phyloP scores from a whole-genome alignment of 331 rosid genomes.

The Pyracantha coccinea region DNA sequence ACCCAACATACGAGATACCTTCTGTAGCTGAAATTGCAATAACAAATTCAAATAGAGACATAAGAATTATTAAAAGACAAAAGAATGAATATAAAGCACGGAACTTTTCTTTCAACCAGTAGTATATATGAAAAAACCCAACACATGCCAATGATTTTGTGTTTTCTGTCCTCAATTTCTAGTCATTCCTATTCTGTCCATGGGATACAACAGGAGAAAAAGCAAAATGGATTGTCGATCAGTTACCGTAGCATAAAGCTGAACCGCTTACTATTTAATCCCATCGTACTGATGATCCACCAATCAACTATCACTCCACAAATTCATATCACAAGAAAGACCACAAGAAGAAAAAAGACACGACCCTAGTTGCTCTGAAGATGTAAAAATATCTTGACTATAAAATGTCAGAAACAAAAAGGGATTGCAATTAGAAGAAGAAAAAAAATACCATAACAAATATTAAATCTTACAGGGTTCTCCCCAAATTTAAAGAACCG shows the following conservation, averaged over 20 bases:
- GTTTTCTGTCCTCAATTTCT: neutral
- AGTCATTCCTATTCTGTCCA: neutral
- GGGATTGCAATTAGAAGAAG: neutral
- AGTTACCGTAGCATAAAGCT: neutral
- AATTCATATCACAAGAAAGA: neutral
- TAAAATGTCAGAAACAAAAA: neutral
- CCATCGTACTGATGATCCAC: neutral
- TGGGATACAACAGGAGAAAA: neutral
- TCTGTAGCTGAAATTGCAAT: conserved; percentile 17
- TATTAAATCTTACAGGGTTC: neutral
- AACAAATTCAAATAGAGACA: conserved; percentile 23
- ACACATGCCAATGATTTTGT: neutral
- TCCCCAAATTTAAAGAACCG: neutral
- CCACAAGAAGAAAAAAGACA: neutral
- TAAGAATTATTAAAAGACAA: neutral
- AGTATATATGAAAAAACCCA: neutral
- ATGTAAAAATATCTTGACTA: neutral
- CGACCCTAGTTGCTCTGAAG: neutral
- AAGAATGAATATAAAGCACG: neutral
- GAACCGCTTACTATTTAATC: neutral
- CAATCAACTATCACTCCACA: neutral
- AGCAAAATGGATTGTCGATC: neutral
- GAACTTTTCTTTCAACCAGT: neutral
- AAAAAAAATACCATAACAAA: neutral
- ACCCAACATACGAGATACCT: conserved; percentile 17